Evolutionary conservation across 108 stramenopile genomes (phyloP).

Genomic region (Conticribra guillardii): DNA sequence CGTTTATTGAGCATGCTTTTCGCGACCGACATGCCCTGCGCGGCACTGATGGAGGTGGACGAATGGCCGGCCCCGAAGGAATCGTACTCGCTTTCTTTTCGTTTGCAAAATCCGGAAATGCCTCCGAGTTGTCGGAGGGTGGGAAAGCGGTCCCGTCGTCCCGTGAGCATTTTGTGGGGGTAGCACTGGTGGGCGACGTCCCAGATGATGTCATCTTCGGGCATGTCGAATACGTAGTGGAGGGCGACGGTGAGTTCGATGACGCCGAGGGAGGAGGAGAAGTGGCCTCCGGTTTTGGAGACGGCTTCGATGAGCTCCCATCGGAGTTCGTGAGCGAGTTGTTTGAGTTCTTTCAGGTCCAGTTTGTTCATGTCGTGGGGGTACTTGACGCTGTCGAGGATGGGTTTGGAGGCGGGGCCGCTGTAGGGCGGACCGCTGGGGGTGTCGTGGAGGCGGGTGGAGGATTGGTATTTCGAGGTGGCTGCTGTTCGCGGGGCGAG

Average conservation of each 20-base stretch:
- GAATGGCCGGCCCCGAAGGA: constrained; percentile 97
- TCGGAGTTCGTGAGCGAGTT: constrained; percentile 93
- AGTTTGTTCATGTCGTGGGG: constrained; percentile 91
- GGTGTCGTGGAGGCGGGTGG: constrained; percentile 21
- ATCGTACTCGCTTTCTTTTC: constrained; percentile 94
- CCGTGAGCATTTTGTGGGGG: constrained; percentile 97
- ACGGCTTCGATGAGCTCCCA: constrained; percentile 95
- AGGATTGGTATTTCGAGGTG: not conserved
- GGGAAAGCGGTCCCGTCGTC: constrained; percentile 84
- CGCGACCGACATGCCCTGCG: constrained; percentile 95
- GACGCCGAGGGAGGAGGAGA: constrained; percentile 93
- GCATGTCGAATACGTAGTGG: constrained; percentile 98
- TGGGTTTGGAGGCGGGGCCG: constrained; percentile 88
- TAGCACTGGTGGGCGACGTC: constrained; percentile 98
- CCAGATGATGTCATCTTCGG: constrained; percentile 97
- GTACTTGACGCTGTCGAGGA: constrained; percentile 85
- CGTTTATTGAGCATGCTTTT: constrained; percentile 84
- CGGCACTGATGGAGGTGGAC: constrained; percentile 90
- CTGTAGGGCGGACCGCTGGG: constrained; percentile 75
- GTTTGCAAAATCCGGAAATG: constrained; percentile 95
- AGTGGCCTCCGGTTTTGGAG: constrained; percentile 97
- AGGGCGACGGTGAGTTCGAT: constrained; percentile 96
- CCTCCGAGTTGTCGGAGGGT: constrained; percentile 90
- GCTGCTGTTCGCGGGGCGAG: not conserved
- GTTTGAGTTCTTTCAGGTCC: constrained; percentile 88